Evolutionary conservation across 2,329 filamentous ascomycete species (phyloP).

Genomic region (Ophiostoma himal-ulmi): DNA sequence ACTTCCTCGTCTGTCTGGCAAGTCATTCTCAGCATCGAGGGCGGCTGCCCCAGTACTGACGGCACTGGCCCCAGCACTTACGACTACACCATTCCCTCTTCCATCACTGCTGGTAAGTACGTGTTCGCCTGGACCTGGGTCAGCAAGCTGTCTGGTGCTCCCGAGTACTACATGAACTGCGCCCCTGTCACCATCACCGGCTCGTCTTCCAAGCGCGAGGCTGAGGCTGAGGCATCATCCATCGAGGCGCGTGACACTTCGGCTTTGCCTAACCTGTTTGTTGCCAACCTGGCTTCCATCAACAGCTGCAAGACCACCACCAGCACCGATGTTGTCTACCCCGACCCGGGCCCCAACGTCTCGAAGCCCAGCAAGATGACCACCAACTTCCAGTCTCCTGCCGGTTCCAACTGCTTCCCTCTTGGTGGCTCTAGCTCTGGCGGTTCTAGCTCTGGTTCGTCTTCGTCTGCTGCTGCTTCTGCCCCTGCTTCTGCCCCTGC

Average conservation of each 20-base stretch:
- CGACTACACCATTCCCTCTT: slow-evolving; percentile 30
- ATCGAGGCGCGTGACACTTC: slow-evolving; percentile 13
- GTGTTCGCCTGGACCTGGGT: slow-evolving; percentile 59
- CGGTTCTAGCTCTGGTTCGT: slow-evolving; percentile 29
- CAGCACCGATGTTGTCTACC: slow-evolving; percentile 28
- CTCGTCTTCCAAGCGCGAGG: slow-evolving; percentile 24
- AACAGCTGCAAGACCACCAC: slow-evolving; percentile 27
- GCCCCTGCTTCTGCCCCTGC: background rate
- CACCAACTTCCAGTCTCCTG: slow-evolving; percentile 23
- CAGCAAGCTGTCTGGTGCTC: slow-evolving; percentile 51
- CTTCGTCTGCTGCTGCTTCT: slow-evolving; percentile 21
- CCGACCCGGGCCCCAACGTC: slow-evolving; percentile 29
- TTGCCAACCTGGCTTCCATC: slow-evolving; percentile 46
- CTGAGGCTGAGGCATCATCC: slow-evolving; percentile 34
- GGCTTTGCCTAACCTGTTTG: slow-evolving; percentile 50
- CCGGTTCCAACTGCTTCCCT: slow-evolving; percentile 26
- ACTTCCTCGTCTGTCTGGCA: slow-evolving; percentile 29
- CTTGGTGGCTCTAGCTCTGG: slow-evolving; percentile 13
- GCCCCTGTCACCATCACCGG: slow-evolving; percentile 49
- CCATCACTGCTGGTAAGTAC: slow-evolving; percentile 36
- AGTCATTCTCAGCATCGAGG: slow-evolving; percentile 33
- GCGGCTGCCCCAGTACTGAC: slow-evolving; percentile 30
- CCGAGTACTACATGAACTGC: slow-evolving; percentile 66
- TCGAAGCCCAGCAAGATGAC: slow-evolving; percentile 27
- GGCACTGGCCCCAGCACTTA: slow-evolving; percentile 28